Evolutionary conservation across 148 eudicot species (phyloP), one percentile per base, ranked within the genome.

Genomic region (Arbutus unedo): DNA sequence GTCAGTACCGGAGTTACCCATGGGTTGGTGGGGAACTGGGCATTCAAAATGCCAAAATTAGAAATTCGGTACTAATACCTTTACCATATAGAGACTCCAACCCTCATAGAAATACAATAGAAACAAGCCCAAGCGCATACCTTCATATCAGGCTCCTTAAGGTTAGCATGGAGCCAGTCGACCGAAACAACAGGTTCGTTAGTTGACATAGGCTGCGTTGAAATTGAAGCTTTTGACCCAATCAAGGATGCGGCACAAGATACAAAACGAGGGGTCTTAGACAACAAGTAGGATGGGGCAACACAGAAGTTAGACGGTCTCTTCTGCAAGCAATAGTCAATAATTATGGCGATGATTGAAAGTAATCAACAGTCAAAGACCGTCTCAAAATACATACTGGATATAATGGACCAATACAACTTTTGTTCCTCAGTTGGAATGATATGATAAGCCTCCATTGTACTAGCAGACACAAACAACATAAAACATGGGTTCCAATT

Each of bases 121-220:
- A 73, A 60, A 16, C 57, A 25, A 83, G 76, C 77, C 25, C 43
- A 84, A 85, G 14, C 2, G 25, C 43, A 64, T 81, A 96, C 99
- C 98, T 94, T 96, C 81, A 96, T 73, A 81, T 88, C 91, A 70
- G 97, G 95, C 80, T 90, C 90, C 85, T 84, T 84, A 56, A 96
- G 87, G 81, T 96, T 94, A 50, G 90, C 87, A 91, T 93, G 95
- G 80, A 96, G 94, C 99, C 99, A 96, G 48, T 96, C 98, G 88
- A 89, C 97, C 49, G 99, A 94, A 87, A 96, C 97, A 82, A 96
- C 98, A 81, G 99, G 97, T 79, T 96, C 97, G 68, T 56, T 84
- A 19, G 91, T 85, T n/a, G 94, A 87, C 92, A 92, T 87, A 76
- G 93, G 85, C 74, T 86, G 88, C 18, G 89, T 87, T 64, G 93